Conservation (phyloP, 768 basidiomycete species). For the Tricholomella constricta region DNA sequence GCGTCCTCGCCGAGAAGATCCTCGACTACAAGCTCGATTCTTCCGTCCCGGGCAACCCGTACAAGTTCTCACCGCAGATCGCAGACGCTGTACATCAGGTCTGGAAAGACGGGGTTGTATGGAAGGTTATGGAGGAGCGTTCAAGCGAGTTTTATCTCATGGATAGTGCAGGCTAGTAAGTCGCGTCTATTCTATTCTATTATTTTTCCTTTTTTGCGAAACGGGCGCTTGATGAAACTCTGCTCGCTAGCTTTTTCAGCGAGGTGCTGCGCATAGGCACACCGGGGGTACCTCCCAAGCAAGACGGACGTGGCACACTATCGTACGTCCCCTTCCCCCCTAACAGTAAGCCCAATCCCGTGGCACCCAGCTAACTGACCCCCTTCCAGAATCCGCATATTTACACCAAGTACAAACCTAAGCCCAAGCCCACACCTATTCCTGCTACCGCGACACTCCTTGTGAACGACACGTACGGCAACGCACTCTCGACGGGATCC, state of each 20-base stretch:
- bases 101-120: conserved; percentile 69
- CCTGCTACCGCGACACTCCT: no score
- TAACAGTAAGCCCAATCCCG: no score
- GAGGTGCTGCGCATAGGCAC: conserved; percentile 83
- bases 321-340: conserved; percentile 41
- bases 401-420: no score
- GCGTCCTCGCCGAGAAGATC: conserved; percentile 60
- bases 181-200: no score
- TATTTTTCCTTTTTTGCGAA: no score
- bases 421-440: no score
- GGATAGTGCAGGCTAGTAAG: conserved; percentile 90
- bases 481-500: no score
- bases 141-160: conserved; percentile 89
- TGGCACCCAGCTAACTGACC: neutral
- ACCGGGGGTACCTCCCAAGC: conserved; percentile 76
- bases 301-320: conserved; percentile 80
- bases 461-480: no score
- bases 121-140: conserved; percentile 55
- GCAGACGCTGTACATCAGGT: conserved; percentile 68
- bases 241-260: conserved; percentile 69
- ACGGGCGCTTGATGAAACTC: no score
- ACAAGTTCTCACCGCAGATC: conserved; percentile 64
- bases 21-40: conserved; percentile 61
- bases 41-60: conserved; percentile 30
- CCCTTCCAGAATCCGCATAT: conserved; percentile 57